Evolutionary conservation across 352 stramenopile genomes (phyloP).

Genomic region (Ochromonadaceae sp.): DNA sequence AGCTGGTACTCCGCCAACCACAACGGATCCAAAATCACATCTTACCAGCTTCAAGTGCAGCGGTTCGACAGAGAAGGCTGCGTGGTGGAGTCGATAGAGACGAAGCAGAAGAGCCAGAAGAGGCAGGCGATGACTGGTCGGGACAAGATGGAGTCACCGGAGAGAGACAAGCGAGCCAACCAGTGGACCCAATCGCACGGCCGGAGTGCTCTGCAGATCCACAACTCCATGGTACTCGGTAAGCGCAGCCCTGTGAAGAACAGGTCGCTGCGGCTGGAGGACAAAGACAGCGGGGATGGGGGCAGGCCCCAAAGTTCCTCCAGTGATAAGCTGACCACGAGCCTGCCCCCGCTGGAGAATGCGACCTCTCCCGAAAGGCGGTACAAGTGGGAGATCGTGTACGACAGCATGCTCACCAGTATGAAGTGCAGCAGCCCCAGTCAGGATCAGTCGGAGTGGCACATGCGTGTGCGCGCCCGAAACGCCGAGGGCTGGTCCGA

Average conservation of each 20-base stretch:
- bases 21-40: neutral
- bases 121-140: too few relatives aligned
- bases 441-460: neutral
- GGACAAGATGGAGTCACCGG: neutral
- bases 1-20: neutral
- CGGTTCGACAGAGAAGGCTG: neutral
- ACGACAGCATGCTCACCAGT: neutral
- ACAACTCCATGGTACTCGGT: neutral
- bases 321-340: neutral
- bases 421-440: neutral
- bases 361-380: neutral
- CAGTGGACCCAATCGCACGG: constrained; percentile 1
- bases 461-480: neutral
- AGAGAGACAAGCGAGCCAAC: neutral
- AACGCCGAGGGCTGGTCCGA: constrained; percentile 10
- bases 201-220: neutral
- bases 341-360: neutral
- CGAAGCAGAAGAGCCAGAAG: too few relatives aligned
- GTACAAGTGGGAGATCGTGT: neutral
- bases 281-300: neutral
- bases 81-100: neutral
- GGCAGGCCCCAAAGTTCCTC: neutral
- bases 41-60: constrained; percentile 9
- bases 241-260: neutral
- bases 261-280: neutral